These are phyloP conservation scores for Thuja plicata DNA, from an alignment of 83 land plant species.

Conservation along the genomic window DNA sequence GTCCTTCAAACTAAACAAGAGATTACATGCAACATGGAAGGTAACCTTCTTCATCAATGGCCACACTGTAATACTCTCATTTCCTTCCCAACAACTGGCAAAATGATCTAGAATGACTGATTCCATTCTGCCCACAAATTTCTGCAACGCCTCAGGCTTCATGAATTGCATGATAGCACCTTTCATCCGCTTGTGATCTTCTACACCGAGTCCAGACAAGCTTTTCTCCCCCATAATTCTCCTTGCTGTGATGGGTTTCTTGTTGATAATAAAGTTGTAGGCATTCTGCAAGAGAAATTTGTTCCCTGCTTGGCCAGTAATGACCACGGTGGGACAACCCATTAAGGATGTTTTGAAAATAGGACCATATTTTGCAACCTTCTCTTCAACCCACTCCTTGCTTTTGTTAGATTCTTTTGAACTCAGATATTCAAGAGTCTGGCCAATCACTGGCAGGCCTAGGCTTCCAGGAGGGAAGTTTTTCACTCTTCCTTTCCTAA, in stretches of 20 bases:
- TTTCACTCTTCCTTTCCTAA: no score
- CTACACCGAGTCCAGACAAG: conserved; percentile 24
- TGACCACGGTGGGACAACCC: conserved; percentile 33
- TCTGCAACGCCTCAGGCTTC: not conserved
- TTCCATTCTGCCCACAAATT: not conserved
- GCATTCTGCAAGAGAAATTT: no score
- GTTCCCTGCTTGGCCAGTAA: conserved; percentile 27
- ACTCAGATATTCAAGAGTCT: not conserved
- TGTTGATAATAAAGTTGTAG: not conserved
- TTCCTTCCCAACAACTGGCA: not conserved
- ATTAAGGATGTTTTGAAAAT: no score
- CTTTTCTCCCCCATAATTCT: conserved; percentile 12
- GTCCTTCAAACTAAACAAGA: conserved; percentile 16
- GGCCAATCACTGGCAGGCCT: not conserved
- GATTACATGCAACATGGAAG: not conserved
- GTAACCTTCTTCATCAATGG: not conserved
- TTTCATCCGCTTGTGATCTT: conserved; percentile 33
- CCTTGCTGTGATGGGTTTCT: not conserved
- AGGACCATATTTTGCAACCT: no score
- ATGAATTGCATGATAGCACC: not conserved
- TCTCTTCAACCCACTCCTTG: not conserved
- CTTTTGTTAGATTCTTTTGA: not conserved
- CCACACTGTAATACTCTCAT: not conserved
- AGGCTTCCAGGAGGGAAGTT: not conserved
- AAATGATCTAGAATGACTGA: not conserved